These are phyloP conservation scores for Cryptomeria japonica DNA, from an alignment of 75 land plant genomes.

Conservation along the genomic window DNA sequence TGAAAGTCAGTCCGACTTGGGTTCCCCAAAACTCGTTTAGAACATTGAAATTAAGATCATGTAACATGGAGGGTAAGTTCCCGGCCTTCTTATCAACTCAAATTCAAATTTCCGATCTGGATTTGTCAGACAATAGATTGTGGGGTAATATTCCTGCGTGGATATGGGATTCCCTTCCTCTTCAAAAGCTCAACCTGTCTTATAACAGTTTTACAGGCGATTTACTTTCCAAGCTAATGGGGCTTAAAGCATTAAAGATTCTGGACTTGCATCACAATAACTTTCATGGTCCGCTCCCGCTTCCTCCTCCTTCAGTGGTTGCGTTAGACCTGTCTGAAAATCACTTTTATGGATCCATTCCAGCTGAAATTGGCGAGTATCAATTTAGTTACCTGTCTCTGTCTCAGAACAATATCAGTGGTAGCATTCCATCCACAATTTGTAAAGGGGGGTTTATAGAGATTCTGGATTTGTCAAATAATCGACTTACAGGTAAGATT, in stretches of 20 bases:
- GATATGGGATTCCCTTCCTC: not conserved
- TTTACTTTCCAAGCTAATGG: not conserved
- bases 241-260: not conserved
- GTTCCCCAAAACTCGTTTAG: not conserved
- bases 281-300: not conserved
- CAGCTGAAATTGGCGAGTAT: slow-evolving; percentile 1
- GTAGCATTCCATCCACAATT: slow-evolving; percentile 39
- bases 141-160: not conserved
- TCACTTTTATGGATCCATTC: slow-evolving; percentile 17
- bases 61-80: not conserved
- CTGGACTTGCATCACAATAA: not conserved
- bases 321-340: not conserved
- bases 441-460: slow-evolving; percentile 20
- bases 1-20: not conserved
- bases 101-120: not conserved
- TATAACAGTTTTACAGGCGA: not conserved
- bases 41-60: not conserved
- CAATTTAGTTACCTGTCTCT: slow-evolving; percentile 20
- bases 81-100: not conserved
- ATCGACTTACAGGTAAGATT: slow-evolving; percentile 27
- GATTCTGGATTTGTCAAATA: slow-evolving; percentile 44
- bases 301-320: not conserved
- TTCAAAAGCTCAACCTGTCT: not conserved
- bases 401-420: slow-evolving; percentile 30
- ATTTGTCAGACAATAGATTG: not conserved